Evolutionary conservation across 345 rosid genomes (phyloP).

Genomic region (Eucalyptus paniculata): DNA sequence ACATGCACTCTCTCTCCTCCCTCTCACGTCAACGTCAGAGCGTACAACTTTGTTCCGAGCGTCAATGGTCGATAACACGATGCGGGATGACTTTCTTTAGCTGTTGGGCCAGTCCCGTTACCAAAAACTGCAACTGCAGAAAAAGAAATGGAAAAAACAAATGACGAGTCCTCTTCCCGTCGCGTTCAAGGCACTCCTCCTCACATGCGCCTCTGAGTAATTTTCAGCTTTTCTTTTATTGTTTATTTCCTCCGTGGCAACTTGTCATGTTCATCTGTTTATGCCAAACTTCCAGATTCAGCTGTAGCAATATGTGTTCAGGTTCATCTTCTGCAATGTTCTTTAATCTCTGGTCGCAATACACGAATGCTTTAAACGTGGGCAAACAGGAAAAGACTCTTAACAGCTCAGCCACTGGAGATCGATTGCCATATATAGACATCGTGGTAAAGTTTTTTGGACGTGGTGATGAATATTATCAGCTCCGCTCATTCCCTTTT

Average conservation of each 20-base stretch:
- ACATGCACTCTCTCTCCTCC: background rate
- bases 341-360: background rate
- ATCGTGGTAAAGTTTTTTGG: background rate
- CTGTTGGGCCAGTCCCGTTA: background rate
- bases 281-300: background rate
- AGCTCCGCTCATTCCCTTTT: background rate
- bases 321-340: background rate
- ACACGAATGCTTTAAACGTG: background rate
- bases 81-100: background rate
- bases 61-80: background rate
- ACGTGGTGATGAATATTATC: background rate
- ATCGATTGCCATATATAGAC: background rate
- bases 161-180: background rate
- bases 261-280: background rate
- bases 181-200: background rate
- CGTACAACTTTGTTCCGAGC: conserved; percentile 8
- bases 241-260: background rate
- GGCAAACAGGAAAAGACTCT: background rate
- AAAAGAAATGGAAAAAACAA: background rate
- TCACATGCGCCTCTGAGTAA: background rate
- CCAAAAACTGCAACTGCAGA: background rate
- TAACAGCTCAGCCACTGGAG: background rate
- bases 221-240: background rate
- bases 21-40: conserved; percentile 10
- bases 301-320: background rate